Conservation (phyloP, 2,329 filamentous ascomycete genomes). For the Eutypa lata region DNA sequence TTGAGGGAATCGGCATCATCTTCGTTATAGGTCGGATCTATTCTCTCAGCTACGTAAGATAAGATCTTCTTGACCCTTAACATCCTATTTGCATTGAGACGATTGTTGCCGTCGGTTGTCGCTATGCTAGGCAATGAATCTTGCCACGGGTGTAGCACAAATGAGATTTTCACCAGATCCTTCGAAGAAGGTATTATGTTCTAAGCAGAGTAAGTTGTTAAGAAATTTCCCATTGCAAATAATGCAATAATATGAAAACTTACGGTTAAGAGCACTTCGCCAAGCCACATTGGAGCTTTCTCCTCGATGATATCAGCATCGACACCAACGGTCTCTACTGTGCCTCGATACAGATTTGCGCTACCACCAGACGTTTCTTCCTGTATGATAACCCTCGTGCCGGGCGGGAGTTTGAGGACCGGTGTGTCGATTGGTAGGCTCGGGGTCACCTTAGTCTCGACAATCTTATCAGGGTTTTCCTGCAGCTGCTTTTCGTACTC, state of each 20-base stretch:
- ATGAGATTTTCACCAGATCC: slow-evolving; percentile 95
- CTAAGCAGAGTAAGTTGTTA: slow-evolving; percentile 38
- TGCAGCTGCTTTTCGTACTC: slow-evolving; percentile 68
- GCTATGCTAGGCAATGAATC: slow-evolving; percentile 72
- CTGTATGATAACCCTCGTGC: slow-evolving; percentile 66
- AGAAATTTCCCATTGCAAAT: background rate
- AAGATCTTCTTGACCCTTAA: slow-evolving; percentile 92
- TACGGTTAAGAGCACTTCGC: slow-evolving; percentile 75
- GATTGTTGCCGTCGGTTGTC: slow-evolving; percentile 75
- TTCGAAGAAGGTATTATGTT: slow-evolving; percentile 76
- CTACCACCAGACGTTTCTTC: slow-evolving; percentile 66
- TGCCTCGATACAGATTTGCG: slow-evolving; percentile 88
- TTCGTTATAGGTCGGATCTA: slow-evolving; percentile 67
- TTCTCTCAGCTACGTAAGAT: slow-evolving; percentile 85
- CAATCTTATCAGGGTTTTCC: slow-evolving; percentile 48
- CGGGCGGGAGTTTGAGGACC: slow-evolving; percentile 67
- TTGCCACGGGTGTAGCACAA: slow-evolving; percentile 79
- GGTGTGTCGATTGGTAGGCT: slow-evolving; percentile 72
- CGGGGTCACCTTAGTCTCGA: slow-evolving; percentile 65
- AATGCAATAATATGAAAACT: slow-evolving; percentile 14
- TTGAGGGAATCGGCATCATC: slow-evolving; percentile 59
- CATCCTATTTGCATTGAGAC: slow-evolving; percentile 96
- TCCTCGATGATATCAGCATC: slow-evolving; percentile 84
- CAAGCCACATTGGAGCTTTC: slow-evolving; percentile 86
- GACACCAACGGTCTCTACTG: slow-evolving; percentile 70